Evolutionary conservation across 2,329 filamentous ascomycete genomes (phyloP).

Genomic region (Coniochaeta sp.): DNA sequence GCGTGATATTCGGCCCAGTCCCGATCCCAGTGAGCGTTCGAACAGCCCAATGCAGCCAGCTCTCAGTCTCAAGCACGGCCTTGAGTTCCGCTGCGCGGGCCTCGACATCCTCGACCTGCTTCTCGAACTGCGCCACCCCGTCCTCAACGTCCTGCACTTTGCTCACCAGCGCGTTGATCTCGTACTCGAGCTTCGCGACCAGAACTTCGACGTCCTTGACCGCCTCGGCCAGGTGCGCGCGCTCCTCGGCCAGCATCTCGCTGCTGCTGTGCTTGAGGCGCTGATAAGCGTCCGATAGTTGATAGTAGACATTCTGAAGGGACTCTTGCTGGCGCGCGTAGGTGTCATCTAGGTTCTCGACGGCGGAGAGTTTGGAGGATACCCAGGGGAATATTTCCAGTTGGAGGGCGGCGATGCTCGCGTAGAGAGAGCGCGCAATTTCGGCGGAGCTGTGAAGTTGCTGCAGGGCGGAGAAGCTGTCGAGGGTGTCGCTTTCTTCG

Average conservation of each 20-base stretch:
- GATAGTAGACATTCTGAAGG: constrained; percentile 59
- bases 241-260: constrained; percentile 63
- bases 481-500: constrained; percentile 17
- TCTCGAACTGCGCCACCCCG: constrained; percentile 70
- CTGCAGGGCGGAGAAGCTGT: constrained; percentile 16
- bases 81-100: constrained; percentile 55
- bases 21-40: constrained; percentile 54
- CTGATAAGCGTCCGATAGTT: constrained; percentile 63
- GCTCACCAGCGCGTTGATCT: constrained; percentile 70
- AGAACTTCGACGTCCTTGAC: constrained; percentile 74
- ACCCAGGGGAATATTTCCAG: constrained; percentile 54
- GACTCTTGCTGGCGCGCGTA: constrained; percentile 58
- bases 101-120: constrained; percentile 67
- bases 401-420: constrained; percentile 43
- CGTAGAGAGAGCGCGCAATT: constrained; percentile 47
- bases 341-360: constrained; percentile 53
- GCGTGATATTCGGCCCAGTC: constrained; percentile 49
- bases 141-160: constrained; percentile 85
- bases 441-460: constrained; percentile 34
- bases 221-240: constrained; percentile 58
- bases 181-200: constrained; percentile 84
- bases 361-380: constrained; percentile 41
- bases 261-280: constrained; percentile 59
- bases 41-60: constrained; percentile 57
- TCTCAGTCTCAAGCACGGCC: constrained; percentile 53